Evolutionary conservation across 768 basidiomycete genomes (phyloP).

Genomic region (Pleurotus ostreatus): DNA sequence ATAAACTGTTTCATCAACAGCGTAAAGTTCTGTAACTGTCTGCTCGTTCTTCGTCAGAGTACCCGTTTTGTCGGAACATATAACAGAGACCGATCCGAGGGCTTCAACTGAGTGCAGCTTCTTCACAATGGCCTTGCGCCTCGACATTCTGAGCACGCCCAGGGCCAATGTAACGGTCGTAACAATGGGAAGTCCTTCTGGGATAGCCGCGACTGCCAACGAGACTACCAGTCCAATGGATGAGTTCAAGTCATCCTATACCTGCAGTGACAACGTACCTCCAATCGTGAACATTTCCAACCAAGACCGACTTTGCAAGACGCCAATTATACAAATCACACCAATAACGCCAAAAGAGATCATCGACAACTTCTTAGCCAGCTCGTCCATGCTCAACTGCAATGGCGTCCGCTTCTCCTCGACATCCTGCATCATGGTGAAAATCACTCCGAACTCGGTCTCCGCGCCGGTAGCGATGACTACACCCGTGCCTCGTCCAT

Average conservation of each 20-base stretch:
- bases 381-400: constrained; percentile 93
- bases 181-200: constrained; percentile 94
- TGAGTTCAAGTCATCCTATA: neutral
- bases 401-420: constrained; percentile 92
- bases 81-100: constrained; percentile 92
- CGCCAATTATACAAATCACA: constrained; percentile 86
- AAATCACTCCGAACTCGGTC: constrained; percentile 95
- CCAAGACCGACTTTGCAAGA: constrained; percentile 83
- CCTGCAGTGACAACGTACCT: constrained; percentile 48
- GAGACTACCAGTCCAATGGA: constrained; percentile 56
- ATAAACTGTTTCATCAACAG: constrained; percentile 75
- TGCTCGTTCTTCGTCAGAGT: constrained; percentile 96
- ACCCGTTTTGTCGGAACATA: constrained; percentile 97
- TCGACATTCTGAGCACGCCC: constrained; percentile 91
- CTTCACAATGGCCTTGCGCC: constrained; percentile 94
- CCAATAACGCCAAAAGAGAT: constrained; percentile 95
- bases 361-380: constrained; percentile 87
- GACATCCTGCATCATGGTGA: constrained; percentile 98
- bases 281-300: constrained; percentile 99
- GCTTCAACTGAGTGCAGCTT: constrained; percentile 94
- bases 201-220: constrained; percentile 96
- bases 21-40: constrained; percentile 86
- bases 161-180: constrained; percentile 96
- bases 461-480: constrained; percentile 83
- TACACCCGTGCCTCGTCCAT: constrained; percentile 81